Evolutionary conservation across 139 green algal species (phyloP), one percentile per base, ranked within the genome.

Genomic region (Micractinium sp.): DNA sequence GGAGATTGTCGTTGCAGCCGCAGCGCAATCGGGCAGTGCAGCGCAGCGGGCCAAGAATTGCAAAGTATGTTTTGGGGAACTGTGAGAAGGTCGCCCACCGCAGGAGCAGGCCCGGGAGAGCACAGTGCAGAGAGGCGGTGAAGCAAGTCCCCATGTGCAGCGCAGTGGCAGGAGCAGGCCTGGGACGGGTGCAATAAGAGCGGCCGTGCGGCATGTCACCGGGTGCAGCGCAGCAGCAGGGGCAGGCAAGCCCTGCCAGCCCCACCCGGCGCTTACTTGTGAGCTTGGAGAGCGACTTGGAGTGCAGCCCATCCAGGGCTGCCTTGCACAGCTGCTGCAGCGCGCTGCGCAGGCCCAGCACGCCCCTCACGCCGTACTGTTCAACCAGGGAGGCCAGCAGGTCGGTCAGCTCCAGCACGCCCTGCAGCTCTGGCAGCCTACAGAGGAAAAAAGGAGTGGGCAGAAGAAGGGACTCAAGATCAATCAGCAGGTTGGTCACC

Each of bases 311-410:
- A 22, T 98, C 95, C 81, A 98, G 83, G 71, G 93, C 95, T 0
- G 91, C 90, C 67, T 94, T 94, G 90, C 94, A 96, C 90, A 98
- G 94, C 73, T 90, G 89, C 91, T 98, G 95, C 86, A 96, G 74
- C 88, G 91, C 91, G 95, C 74, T 81, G 15, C 90, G 90, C 73
- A 92, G 90, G 53, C 76, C 84, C 66, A 85, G 36, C 33, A 90
- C 91, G 18, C 91, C 89, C 41, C 89, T 87, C 4, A 63, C 75
- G n/a, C 93, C 93, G 25, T 76, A 31, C 12, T 39, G 33, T 86
- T 96, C 93, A 35, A 91, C 84, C 78, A 96, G 86, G 5, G 63
- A 80, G 0, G 91, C 91, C 35, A 97, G 90, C 13, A 80, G 81
- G 18, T 94, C 91, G 12, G 94, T 92, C 36, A 93, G 36, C 41